These are phyloP conservation scores for Caryopteris hybrid DNA, from an alignment of 305 asterid genomes.

Conservation along the genomic window DNA sequence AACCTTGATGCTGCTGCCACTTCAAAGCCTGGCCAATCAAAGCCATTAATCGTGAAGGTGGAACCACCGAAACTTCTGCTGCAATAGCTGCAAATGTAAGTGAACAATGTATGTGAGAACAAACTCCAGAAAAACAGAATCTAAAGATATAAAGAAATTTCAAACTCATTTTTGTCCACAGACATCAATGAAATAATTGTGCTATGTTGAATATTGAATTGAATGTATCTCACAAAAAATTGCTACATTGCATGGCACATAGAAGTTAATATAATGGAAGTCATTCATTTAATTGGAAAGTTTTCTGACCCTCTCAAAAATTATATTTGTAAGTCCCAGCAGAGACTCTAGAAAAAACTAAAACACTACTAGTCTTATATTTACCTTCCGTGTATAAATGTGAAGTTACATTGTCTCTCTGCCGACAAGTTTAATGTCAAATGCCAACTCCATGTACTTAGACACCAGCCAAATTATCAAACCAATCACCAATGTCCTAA, in stretches of 20 bases:
- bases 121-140: not conserved
- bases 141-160: not conserved
- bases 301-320: too few relatives aligned
- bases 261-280: not conserved
- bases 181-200: not conserved
- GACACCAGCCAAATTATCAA: not conserved
- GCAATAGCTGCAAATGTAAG: constrained; percentile 65
- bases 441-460: not conserved
- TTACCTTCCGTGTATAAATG: not conserved
- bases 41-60: constrained; percentile 96
- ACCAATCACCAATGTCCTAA: not conserved
- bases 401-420: not conserved
- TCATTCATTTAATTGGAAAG: too few relatives aligned
- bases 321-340: not conserved
- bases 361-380: not conserved
- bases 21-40: constrained; percentile 96
- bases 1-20: constrained; percentile 99
- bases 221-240: not conserved
- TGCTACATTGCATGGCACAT: constrained; percentile 7
- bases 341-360: constrained; percentile 5
- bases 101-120: constrained; percentile 24
- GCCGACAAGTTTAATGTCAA: not conserved
- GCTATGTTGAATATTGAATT: not conserved
- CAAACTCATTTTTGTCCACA: not conserved
- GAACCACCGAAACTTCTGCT: constrained; percentile 96